Evolutionary conservation across 768 basidiomycete genomes (phyloP).

Genomic region (Cyclocybe cylindracea): DNA sequence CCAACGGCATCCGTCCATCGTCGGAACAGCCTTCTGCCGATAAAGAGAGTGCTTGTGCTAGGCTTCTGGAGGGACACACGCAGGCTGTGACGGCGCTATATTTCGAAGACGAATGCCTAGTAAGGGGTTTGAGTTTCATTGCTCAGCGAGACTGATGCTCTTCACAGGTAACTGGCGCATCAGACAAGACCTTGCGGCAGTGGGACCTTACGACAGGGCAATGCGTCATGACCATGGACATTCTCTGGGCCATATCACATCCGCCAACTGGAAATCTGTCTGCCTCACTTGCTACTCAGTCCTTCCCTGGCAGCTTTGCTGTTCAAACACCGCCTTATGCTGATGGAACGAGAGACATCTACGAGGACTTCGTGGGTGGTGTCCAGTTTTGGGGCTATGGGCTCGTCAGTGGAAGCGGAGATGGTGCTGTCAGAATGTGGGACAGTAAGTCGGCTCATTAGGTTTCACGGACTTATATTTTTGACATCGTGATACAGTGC

Average conservation of each 20-base stretch:
- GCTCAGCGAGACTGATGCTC: constrained; percentile 14
- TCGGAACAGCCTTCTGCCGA: constrained; percentile 35
- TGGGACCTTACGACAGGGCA: constrained; percentile 98
- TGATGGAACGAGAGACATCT: constrained; percentile 93
- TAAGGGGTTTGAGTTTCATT: constrained; percentile 35
- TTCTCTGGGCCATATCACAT: constrained; percentile 98
- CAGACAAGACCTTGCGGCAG: constrained; percentile 96
- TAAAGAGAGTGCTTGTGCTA: constrained; percentile 62
- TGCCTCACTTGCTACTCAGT: constrained; percentile 38
- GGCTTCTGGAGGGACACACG: constrained; percentile 86
- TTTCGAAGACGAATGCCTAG: constrained; percentile 93
- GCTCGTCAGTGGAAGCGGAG: constrained; percentile 94
- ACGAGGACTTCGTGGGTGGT: constrained; percentile 95
- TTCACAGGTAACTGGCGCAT: constrained; percentile 89
- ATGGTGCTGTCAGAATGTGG: constrained; percentile 99
- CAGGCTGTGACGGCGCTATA: constrained; percentile 93
- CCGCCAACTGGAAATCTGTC: constrained; percentile 52
- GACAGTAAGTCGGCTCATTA: constrained; percentile 71
- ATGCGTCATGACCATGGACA: constrained; percentile 99
- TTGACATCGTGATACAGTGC: constrained; percentile 56
- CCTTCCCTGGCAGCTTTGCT: constrained; percentile 65
- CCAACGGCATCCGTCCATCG: constrained; percentile 40
- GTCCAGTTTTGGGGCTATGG: constrained; percentile 99
- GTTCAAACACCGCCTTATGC: constrained; percentile 86
- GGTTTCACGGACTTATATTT: not conserved